Evolutionary conservation across 73 alveolate genomes (phyloP), one percentile per base, ranked within the genome.

Genomic region (Paraurostyla sp.): DNA sequence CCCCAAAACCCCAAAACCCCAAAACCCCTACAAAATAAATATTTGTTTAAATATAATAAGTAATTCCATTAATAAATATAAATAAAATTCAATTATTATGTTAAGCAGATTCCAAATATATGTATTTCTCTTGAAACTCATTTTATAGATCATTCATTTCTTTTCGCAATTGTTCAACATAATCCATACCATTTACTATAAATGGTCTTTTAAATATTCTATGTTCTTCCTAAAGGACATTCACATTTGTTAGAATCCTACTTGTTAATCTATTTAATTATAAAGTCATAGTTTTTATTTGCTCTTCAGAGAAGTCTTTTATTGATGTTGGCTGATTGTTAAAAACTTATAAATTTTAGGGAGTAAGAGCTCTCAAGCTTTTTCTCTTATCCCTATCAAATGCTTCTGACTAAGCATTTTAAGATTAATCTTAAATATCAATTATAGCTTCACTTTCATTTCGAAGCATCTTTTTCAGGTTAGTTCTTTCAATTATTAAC

Each of bases 161-260:
- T 11, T 75, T 49, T 30, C 18, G 4, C 23, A 75, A 15, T 4
- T 75, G 20, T 32, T 75, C 87, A 3, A 75, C 23, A 75, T 75
- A 75, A 32, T 75, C 87, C 69, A 75, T 43, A 7, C 87, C 87
- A 50, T 75, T 49, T 13, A 75, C 33, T 6, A 75, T 75, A 29
- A 75, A 75, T 3, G 87, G 87, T 49, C 87, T 32, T 75, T 75
- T 46, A 30, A 75, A 75, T 22, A 75, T 75, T 32, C 73, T 43
- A 50, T 75, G 87, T 49, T 75, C 87, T 18, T 75, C 75, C 33
- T 75, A 33, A 1, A 75, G 52, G 7, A 75, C 20, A 29, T 38
- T 32, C 29, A 75, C 11, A 3, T 22, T 18, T 48, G 54, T 75
- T 20, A 75, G 48, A 45, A 75, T 75, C 46, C 51, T 75, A n/a